A percentile compares a stretch with the other conserved stretches of the same genome.
phyloP scores from a whole-genome alignment of 192 early-diverging fungal species.

The Entophlyctis luteolus region DNA sequence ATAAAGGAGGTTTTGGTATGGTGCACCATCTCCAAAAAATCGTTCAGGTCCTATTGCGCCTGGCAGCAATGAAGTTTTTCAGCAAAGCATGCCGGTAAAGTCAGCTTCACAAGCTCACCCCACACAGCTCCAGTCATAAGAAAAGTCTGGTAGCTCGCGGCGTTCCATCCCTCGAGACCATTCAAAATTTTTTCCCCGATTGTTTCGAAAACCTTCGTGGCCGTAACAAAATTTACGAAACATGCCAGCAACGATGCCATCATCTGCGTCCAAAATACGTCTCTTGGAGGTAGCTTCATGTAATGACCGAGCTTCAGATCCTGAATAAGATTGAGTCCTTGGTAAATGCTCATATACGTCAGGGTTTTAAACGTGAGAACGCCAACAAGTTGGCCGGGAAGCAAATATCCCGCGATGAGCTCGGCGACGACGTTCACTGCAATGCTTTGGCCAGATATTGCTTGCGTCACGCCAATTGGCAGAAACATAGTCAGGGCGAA shows the following conservation, averaged over 20 bases:
- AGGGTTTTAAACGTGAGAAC: conserved; percentile 84
- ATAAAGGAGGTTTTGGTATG: conserved; percentile 18
- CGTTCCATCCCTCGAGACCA: conserved; percentile 26
- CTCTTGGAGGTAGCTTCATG: conserved; percentile 60
- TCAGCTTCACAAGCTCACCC: conserved; percentile 27
- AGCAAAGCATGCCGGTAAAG: neutral
- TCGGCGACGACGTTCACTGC: conserved; percentile 83
- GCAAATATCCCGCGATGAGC: conserved; percentile 75
- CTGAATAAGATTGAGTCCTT: conserved; percentile 64
- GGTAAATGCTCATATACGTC: conserved; percentile 71
- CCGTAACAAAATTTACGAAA: conserved; percentile 38
- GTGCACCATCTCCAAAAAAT: conserved; percentile 47
- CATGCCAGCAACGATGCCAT: conserved; percentile 56
- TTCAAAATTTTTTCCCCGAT: conserved; percentile 10
- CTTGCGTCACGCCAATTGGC: conserved; percentile 59
- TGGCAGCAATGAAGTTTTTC: conserved; percentile 16
- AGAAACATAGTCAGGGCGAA: conserved; percentile 5
- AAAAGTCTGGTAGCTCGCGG: conserved; percentile 45
- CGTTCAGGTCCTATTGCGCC: conserved; percentile 63
- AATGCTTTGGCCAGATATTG: conserved; percentile 70
- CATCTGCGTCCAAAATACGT: conserved; percentile 52
- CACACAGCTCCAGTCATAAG: conserved; percentile 66
- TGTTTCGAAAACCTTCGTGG: neutral
- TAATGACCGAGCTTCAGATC: conserved; percentile 76
- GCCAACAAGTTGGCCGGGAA: conserved; percentile 74